Evolutionary conservation across 306 rosid species (phyloP).

Genomic region (Ammopiptanthus mongolicus): DNA sequence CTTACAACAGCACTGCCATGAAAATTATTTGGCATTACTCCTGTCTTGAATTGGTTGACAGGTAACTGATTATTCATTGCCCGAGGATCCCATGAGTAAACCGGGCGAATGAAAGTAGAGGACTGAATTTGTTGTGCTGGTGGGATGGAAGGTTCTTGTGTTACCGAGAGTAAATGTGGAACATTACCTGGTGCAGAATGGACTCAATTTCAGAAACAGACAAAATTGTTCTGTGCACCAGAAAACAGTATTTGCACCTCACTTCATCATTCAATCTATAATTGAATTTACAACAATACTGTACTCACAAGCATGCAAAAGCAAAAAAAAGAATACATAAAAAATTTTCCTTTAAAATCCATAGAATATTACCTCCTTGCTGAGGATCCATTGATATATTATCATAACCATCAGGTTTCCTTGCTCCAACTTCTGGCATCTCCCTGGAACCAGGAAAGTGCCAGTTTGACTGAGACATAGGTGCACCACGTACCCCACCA

Average conservation of each 20-base stretch:
- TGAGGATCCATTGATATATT: constrained; percentile 52
- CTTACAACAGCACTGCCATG: constrained; percentile 52
- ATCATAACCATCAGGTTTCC: constrained; percentile 60
- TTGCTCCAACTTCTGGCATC: constrained; percentile 54
- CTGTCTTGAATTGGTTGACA: constrained; percentile 50
- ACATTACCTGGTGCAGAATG: constrained; percentile 46
- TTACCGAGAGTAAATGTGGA: constrained; percentile 43
- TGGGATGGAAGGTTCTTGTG: constrained; percentile 62
- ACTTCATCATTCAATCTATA: constrained; percentile 20
- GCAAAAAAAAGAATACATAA: not conserved
- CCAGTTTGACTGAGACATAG: constrained; percentile 62
- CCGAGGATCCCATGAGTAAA: constrained; percentile 69
- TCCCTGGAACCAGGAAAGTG: constrained; percentile 56
- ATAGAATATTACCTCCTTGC: constrained; percentile 60
- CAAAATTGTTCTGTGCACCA: constrained; percentile 30
- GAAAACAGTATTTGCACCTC: constrained; percentile 30
- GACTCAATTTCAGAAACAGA: constrained; percentile 37
- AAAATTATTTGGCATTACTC: constrained; percentile 46
- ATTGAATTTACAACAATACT: not conserved
- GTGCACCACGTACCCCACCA: constrained; percentile 45
- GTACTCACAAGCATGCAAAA: not conserved
- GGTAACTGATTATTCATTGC: constrained; percentile 65
- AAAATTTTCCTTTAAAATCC: not conserved
- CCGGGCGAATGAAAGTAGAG: constrained; percentile 56
- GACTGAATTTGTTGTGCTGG: constrained; percentile 74